phyloP scores from a whole-genome alignment of 768 basidiomycete genomes.

The Termitomyces sp. region DNA sequence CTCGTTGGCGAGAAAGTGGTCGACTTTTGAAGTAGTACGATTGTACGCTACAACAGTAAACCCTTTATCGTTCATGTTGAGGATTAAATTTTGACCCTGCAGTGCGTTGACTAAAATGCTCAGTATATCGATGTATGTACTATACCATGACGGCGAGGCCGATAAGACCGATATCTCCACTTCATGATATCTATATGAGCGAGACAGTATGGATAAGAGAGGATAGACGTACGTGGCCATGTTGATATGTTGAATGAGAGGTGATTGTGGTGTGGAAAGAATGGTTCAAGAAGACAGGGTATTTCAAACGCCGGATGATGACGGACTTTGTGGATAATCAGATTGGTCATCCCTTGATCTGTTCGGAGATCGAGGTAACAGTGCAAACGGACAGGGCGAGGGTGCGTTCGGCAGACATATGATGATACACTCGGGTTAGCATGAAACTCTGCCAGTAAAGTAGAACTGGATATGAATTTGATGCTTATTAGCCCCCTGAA shows the following conservation, averaged over 20 bases:
- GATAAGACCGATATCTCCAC: slow-evolving; percentile 97
- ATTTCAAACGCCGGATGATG: slow-evolving; percentile 20
- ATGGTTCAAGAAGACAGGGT: slow-evolving; percentile 20
- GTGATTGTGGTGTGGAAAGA: slow-evolving; percentile 30
- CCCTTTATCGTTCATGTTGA: slow-evolving; percentile 99
- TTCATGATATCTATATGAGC: slow-evolving; percentile 27
- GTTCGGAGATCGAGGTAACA: slow-evolving; percentile 10
- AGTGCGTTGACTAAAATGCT: slow-evolving; percentile 12
- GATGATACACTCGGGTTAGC: neutral
- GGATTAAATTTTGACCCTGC: slow-evolving; percentile 93
- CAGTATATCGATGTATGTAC: slow-evolving; percentile 15
- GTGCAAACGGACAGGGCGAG: neutral
- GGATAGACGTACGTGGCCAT: slow-evolving; percentile 33
- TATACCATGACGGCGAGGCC: slow-evolving; percentile 97
- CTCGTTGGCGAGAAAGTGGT: slow-evolving; percentile 91
- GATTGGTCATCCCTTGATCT: slow-evolving; percentile 22
- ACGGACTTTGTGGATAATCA: slow-evolving; percentile 18
- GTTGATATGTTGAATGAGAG: slow-evolving; percentile 35
- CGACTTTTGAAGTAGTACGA: slow-evolving; percentile 95
- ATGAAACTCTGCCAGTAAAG: neutral
- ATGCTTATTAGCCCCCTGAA: neutral
- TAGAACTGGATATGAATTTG: neutral
- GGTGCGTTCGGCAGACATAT: neutral
- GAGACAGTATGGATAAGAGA: neutral
- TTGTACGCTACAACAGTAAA: slow-evolving; percentile 97